phyloP scores from a whole-genome alignment of 2,329 filamentous ascomycete species.

The Sporothrix sp. region DNA sequence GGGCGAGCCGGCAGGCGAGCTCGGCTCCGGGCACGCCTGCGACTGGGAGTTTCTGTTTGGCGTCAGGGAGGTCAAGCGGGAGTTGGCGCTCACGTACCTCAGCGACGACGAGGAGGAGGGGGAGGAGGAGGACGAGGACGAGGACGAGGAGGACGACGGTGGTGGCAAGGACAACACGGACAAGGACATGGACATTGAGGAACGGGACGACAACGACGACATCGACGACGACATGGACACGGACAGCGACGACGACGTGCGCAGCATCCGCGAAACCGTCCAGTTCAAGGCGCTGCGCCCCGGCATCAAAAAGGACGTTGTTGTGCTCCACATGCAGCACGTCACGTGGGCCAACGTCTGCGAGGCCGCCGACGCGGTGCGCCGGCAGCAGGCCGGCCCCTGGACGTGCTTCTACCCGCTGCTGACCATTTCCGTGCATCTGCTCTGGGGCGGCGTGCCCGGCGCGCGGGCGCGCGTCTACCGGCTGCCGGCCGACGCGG shows the following conservation, averaged over 20 bases:
- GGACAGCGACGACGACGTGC: not conserved
- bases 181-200: not conserved
- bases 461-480: slow-evolving; percentile 72
- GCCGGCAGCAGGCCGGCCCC: slow-evolving; percentile 11
- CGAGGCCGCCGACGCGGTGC: slow-evolving; percentile 26
- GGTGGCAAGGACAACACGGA: not conserved
- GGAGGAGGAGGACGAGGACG: too few species aligned
- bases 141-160: not conserved
- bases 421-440: slow-evolving; percentile 55
- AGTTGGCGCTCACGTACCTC: too few species aligned
- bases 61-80: too few species aligned
- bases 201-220: not conserved
- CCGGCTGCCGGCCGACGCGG: slow-evolving; percentile 52
- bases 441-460: slow-evolving; percentile 62
- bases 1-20: slow-evolving; percentile 68
- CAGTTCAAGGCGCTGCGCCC: slow-evolving; percentile 14
- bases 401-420: slow-evolving; percentile 24
- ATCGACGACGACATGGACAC: not conserved
- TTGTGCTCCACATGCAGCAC: slow-evolving; percentile 15
- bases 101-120: too few species aligned
- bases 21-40: slow-evolving; percentile 73
- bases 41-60: slow-evolving; percentile 66
- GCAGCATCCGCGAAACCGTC: slow-evolving; percentile 4
- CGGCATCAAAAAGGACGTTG: not conserved
- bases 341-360: slow-evolving; percentile 14